These are phyloP conservation scores for Pichia sp. DNA, from an alignment of 1,139 yeast species.

Conservation along the genomic window DNA sequence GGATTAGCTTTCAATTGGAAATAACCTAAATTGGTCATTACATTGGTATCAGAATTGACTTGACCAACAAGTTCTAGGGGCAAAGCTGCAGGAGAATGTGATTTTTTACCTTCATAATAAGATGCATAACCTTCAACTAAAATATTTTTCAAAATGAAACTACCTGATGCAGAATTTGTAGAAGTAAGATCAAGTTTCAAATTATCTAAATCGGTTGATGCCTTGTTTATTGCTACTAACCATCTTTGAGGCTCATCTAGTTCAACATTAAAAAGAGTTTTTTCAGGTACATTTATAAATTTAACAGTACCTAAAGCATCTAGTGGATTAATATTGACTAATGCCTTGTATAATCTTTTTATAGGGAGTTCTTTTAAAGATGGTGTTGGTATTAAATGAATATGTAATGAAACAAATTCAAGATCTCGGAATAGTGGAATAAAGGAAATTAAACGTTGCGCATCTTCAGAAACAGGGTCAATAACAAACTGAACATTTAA, in stretches of 20 bases:
- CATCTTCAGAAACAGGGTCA: constrained; percentile 65
- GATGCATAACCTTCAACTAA: constrained; percentile 68
- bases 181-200: constrained; percentile 36
- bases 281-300: constrained; percentile 41
- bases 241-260: constrained; percentile 62
- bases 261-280: constrained; percentile 49
- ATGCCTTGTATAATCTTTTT: constrained; percentile 54
- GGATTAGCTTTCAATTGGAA: constrained; percentile 66
- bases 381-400: constrained; percentile 55
- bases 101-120: constrained; percentile 31
- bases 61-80: constrained; percentile 34
- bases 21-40: constrained; percentile 73
- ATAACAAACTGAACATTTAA: constrained; percentile 51
- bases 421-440: constrained; percentile 32
- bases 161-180: constrained; percentile 32
- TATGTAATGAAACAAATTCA: constrained; percentile 43
- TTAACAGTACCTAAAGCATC: constrained; percentile 20
- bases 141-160: constrained; percentile 44
- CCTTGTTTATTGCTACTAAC: constrained; percentile 47
- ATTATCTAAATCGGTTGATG: constrained; percentile 57
- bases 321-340: constrained; percentile 34
- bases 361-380: constrained; percentile 38
- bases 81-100: constrained; percentile 45
- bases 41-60: constrained; percentile 45
- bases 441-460: constrained; percentile 57